These are phyloP conservation scores for Hygrocybe coccinea DNA, from an alignment of 768 basidiomycete species.

Conservation along the genomic window DNA sequence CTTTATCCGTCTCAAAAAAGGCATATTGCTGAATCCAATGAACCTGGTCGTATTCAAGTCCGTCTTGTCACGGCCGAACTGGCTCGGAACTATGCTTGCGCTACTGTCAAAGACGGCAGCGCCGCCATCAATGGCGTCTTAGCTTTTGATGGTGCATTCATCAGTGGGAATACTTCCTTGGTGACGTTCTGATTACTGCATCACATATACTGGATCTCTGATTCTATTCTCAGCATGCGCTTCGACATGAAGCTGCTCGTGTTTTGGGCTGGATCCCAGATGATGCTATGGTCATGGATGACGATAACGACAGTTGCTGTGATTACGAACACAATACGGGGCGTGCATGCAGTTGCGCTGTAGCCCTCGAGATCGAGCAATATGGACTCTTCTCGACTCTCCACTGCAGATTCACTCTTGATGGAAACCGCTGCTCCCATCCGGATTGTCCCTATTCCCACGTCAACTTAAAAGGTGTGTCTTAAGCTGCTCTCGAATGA, in stretches of 20 bases:
- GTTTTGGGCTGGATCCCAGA: constrained; percentile 15
- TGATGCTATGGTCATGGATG: constrained; percentile 4
- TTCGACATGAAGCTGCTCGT: constrained; percentile 18
- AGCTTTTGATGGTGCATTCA: constrained; percentile 19
- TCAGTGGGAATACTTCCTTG: constrained; percentile 20
- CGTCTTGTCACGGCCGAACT: constrained; percentile 19
- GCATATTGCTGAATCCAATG: neutral
- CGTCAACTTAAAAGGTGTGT: constrained; percentile 11
- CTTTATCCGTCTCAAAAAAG: neutral
- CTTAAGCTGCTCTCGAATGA: neutral
- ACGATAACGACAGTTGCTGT: constrained; percentile 8
- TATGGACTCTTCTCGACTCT: constrained; percentile 20
- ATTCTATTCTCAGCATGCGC: constrained; percentile 10
- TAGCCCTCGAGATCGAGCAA: constrained; percentile 19
- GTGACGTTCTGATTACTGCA: constrained; percentile 8
- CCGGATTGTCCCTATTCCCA: constrained; percentile 26
- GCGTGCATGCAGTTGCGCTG: constrained; percentile 19
- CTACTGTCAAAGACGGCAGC: constrained; percentile 10
- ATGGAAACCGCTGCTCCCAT: constrained; percentile 18
- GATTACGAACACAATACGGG: constrained; percentile 8
- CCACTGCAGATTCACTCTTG: constrained; percentile 24
- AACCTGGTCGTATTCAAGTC: constrained; percentile 15
- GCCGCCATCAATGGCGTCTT: constrained; percentile 15
- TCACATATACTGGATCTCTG: neutral
- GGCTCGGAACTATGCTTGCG: constrained; percentile 16